Percentiles rank a stretch among this genome's conserved stretches.
These are phyloP conservation scores for Bjerkandera adusta DNA, from an alignment of 1,284 basidiomycete genomes.

Conservation along the genomic window DNA sequence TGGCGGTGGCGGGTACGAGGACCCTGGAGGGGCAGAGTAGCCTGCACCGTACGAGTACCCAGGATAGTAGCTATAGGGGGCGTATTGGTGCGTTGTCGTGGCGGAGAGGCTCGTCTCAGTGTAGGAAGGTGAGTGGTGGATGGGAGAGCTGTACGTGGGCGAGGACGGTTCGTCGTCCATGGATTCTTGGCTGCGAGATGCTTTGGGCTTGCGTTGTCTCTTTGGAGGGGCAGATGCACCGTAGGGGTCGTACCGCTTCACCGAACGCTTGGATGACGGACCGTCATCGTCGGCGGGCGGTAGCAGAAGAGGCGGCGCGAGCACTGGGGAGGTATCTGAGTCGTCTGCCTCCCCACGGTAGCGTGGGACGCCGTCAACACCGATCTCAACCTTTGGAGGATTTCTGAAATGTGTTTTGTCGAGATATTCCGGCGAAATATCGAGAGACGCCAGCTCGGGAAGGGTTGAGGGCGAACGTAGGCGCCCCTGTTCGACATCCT, in stretches of 20 bases:
- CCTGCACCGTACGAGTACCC: slow-evolving; percentile 17
- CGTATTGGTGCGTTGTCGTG: slow-evolving; percentile 19
- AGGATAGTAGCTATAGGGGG: slow-evolving; percentile 27
- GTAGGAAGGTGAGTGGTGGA: slow-evolving; percentile 21
- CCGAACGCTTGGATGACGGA: slow-evolving; percentile 34
- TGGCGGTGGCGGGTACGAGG: slow-evolving; percentile 21
- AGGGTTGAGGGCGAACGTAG: slow-evolving; percentile 87
- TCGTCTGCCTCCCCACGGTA: slow-evolving; percentile 83
- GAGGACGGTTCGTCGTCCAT: slow-evolving; percentile 20
- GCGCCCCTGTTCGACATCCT: slow-evolving; percentile 87
- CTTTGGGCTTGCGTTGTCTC: slow-evolving; percentile 30
- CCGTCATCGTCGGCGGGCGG: slow-evolving; percentile 51
- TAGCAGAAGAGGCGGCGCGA: slow-evolving; percentile 48
- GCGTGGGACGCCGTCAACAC: slow-evolving; percentile 76
- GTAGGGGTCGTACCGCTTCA: slow-evolving; percentile 56
- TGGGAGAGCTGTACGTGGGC: slow-evolving; percentile 18
- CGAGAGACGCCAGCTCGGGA: slow-evolving; percentile 83
- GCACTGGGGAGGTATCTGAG: slow-evolving; percentile 41
- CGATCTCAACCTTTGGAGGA: slow-evolving; percentile 85
- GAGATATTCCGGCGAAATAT: slow-evolving; percentile 87
- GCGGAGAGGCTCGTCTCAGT: slow-evolving; percentile 16
- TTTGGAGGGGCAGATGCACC: slow-evolving; percentile 24
- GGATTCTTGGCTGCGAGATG: slow-evolving; percentile 22
- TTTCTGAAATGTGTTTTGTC: slow-evolving; percentile 88
- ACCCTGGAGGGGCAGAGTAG: slow-evolving; percentile 21